These are phyloP conservation scores for Claviceps fusiformis DNA, from an alignment of 2,329 filamentous ascomycete species.

Conservation along the genomic window DNA sequence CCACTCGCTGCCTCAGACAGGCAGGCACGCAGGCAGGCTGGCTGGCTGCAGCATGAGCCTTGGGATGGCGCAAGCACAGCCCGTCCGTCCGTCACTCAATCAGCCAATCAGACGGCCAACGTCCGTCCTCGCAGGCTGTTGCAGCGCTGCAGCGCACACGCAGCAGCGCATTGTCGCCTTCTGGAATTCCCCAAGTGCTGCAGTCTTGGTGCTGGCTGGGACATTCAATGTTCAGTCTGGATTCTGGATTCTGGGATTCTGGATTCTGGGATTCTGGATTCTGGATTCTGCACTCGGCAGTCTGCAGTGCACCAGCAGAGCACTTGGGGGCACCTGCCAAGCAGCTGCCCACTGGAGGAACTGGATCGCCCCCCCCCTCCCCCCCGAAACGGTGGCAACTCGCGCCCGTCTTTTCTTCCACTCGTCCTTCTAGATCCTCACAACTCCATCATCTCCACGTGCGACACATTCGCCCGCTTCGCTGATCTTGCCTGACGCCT, in stretches of 20 bases:
- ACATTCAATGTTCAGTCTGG: no score
- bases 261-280: no score
- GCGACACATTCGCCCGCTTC: neutral
- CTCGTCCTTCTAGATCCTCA: conserved; percentile 5
- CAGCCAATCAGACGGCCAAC: no score
- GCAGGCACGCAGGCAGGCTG: no score
- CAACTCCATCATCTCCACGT: conserved; percentile 3
- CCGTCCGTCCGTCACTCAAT: neutral
- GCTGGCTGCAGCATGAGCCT: neutral
- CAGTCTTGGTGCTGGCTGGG: no score
- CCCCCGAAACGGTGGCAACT: conserved; percentile 2
- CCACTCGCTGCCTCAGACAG: no score
- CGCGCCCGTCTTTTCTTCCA: conserved; percentile 3
- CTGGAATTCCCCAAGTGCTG: conserved; percentile 1
- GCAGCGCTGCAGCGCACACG: neutral
- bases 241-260: neutral
- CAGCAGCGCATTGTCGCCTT: conserved; percentile 2
- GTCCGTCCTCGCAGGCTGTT: neutral
- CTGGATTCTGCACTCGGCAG: neutral
- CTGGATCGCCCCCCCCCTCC: neutral
- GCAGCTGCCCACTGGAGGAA: neutral
- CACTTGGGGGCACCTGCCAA: no score
- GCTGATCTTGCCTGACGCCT: conserved; percentile 5
- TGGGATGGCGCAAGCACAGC: no score
- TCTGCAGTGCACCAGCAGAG: no score